Conservation (phyloP, 108 stramenopile species). For the Schizochytrium sp. region DNA sequence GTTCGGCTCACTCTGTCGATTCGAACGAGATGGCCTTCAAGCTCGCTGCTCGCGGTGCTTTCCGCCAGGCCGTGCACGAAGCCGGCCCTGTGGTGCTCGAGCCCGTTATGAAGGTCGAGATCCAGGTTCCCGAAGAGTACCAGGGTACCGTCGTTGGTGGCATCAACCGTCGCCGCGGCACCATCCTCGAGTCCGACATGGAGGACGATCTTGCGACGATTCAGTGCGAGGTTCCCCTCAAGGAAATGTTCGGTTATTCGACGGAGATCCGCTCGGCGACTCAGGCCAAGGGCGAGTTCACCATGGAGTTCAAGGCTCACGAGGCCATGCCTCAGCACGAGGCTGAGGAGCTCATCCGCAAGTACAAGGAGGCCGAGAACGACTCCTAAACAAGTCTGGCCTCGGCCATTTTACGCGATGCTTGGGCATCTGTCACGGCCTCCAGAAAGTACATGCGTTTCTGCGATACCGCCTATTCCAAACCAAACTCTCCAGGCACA, state of each 20-base stretch:
- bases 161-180: slow-evolving; percentile 81
- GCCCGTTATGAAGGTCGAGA: slow-evolving; percentile 89
- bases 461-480: too few species aligned
- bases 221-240: slow-evolving; percentile 78
- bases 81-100: slow-evolving; percentile 78
- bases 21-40: slow-evolving; percentile 95
- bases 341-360: slow-evolving; percentile 77
- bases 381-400: background rate
- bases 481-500: too few species aligned
- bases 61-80: slow-evolving; percentile 76
- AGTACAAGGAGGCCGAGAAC: slow-evolving; percentile 53
- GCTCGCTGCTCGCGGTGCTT: slow-evolving; percentile 77
- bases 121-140: slow-evolving; percentile 85
- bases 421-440: too few species aligned
- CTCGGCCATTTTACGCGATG: too few species aligned
- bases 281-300: slow-evolving; percentile 97
- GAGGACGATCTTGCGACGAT: slow-evolving; percentile 58
- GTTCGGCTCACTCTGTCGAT: slow-evolving; percentile 92
- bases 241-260: slow-evolving; percentile 90
- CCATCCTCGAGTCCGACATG: slow-evolving; percentile 88
- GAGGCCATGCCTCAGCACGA: slow-evolving; percentile 63
- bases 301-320: slow-evolving; percentile 94
- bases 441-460: too few species aligned
- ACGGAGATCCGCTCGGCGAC: slow-evolving; percentile 87
- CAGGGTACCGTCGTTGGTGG: slow-evolving; percentile 89